phyloP scores from a whole-genome alignment of 2,329 filamentous ascomycete species.

The Colletotrichum sidae region DNA sequence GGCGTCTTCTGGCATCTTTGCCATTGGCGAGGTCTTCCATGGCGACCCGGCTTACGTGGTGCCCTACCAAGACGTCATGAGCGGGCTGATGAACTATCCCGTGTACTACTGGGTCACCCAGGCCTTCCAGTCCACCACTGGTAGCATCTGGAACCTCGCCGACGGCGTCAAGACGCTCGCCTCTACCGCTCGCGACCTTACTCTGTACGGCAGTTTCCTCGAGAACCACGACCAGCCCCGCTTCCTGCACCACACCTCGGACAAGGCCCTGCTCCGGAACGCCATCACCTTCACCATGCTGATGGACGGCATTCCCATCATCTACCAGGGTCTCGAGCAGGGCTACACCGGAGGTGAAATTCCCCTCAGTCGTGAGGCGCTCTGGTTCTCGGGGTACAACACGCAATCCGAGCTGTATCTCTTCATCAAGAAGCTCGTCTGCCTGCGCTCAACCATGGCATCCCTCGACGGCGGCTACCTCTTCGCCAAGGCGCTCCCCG shows the following conservation, averaged over 20 bases:
- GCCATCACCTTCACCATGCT: constrained; percentile 71
- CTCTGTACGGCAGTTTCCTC: constrained; percentile 52
- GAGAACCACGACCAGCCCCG: constrained; percentile 71
- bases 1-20: constrained; percentile 66
- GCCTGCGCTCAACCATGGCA: constrained; percentile 29
- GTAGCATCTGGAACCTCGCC: constrained; percentile 50
- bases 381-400: constrained; percentile 66
- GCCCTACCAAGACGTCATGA: constrained; percentile 65
- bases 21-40: constrained; percentile 70
- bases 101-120: constrained; percentile 55
- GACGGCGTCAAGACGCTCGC: constrained; percentile 41
- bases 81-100: constrained; percentile 72
- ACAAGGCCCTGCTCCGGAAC: constrained; percentile 69
- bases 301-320: constrained; percentile 70
- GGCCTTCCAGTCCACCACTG: constrained; percentile 46
- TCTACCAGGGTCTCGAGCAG: constrained; percentile 76
- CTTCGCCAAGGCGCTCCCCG: constrained; percentile 27
- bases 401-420: constrained; percentile 60
- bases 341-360: constrained; percentile 62
- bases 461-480: constrained; percentile 29
- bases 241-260: constrained; percentile 62
- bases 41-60: constrained; percentile 63
- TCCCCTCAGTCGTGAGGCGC: constrained; percentile 66
- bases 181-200: constrained; percentile 23
- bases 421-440: constrained; percentile 25